phyloP scores from a whole-genome alignment of 1,284 basidiomycete species.

The Boletus semigastroideus region DNA sequence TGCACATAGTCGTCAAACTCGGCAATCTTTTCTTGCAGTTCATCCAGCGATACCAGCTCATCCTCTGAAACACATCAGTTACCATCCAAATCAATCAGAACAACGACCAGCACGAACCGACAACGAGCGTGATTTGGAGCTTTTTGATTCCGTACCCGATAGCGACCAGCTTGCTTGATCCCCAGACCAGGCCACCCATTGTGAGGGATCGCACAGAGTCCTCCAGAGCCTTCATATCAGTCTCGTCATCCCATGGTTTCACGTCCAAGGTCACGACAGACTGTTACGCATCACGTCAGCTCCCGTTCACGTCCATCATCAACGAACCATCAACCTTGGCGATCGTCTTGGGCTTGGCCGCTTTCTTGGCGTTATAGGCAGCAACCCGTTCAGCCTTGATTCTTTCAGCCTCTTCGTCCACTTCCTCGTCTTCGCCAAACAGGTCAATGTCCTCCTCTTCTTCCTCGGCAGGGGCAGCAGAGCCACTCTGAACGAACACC shows the following conservation, averaged over 20 bases:
- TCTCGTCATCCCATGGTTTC: slow-evolving; percentile 99
- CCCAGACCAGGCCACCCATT: slow-evolving; percentile 94
- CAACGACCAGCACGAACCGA: slow-evolving; percentile 58
- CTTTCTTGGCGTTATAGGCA: slow-evolving; percentile 93
- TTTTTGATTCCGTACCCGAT: slow-evolving; percentile 94
- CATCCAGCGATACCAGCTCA: slow-evolving; percentile 92
- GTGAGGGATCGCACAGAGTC: slow-evolving; percentile 82
- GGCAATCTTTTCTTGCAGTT: slow-evolving; percentile 87
- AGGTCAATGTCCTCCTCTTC: slow-evolving; percentile 92
- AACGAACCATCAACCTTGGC: slow-evolving; percentile 70
- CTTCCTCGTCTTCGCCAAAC: slow-evolving; percentile 91
- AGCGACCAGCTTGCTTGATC: slow-evolving; percentile 86
- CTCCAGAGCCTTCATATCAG: slow-evolving; percentile 92
- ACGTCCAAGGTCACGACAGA: slow-evolving; percentile 96
- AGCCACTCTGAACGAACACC: slow-evolving; percentile 57
- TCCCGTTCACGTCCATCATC: neutral
- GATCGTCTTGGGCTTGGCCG: slow-evolving; percentile 82
- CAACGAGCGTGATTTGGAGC: slow-evolving; percentile 92
- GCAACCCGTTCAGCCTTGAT: slow-evolving; percentile 96
- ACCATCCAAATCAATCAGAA: neutral
- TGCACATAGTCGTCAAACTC: slow-evolving; percentile 96
- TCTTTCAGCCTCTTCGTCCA: slow-evolving; percentile 90
- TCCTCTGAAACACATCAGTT: slow-evolving; percentile 59
- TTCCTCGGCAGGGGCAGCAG: slow-evolving; percentile 52
- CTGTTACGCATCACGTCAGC: slow-evolving; percentile 40